These are phyloP conservation scores for Cicer arietinum DNA, from an alignment of 306 rosid genomes.

Conservation along the genomic window DNA sequence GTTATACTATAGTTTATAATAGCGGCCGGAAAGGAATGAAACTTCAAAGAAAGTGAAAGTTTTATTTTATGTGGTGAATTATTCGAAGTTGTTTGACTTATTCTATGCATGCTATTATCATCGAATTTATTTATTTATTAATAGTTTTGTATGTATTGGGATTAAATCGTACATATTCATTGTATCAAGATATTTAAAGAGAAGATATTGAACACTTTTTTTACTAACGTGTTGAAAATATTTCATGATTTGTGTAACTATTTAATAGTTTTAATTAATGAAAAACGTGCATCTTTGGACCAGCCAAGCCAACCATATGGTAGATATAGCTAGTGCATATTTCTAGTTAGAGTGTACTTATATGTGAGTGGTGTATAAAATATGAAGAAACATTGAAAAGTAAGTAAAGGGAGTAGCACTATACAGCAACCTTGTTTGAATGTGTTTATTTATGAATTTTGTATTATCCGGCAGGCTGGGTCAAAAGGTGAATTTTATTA, in stretches of 20 bases:
- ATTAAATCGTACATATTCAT: background rate
- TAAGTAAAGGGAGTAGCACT: background rate
- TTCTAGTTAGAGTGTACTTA: no score
- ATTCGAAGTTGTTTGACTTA: background rate
- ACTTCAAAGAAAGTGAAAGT: background rate
- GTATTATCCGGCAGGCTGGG: conserved; percentile 6
- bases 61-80: background rate
- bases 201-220: background rate
- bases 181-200: background rate
- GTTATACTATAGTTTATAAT: background rate
- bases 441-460: conserved; percentile 8
- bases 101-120: background rate
- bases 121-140: background rate
- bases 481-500: background rate
- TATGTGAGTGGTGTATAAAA: background rate
- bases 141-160: background rate
- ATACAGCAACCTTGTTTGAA: conserved; percentile 11
- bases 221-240: background rate
- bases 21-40: background rate
- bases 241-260: background rate
- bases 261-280: background rate
- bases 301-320: no score
- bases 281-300: no score
- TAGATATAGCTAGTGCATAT: no score
- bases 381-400: conserved; percentile 7